These are phyloP conservation scores for Epicoccum nigrum DNA, from an alignment of 2,329 filamentous ascomycete species.

Conservation along the genomic window DNA sequence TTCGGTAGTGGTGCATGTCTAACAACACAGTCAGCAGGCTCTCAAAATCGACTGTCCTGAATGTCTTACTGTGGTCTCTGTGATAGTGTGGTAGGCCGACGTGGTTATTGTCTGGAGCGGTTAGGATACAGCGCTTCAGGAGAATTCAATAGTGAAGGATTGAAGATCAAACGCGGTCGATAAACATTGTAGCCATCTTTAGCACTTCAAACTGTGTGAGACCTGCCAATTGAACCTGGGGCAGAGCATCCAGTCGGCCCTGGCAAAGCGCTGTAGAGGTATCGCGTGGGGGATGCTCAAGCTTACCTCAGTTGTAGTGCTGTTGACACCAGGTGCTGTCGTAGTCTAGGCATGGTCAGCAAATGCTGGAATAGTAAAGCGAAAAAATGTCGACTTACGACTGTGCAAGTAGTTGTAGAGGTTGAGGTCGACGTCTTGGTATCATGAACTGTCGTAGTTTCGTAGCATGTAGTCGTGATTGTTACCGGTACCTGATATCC, in stretches of 20 bases:
- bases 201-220: too few relatives aligned
- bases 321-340: conserved; percentile 8
- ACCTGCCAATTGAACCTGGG: too few relatives aligned
- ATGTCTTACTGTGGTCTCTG: conserved; percentile 3
- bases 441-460: conserved; percentile 9
- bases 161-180: too few relatives aligned
- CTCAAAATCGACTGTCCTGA: too few relatives aligned
- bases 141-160: too few relatives aligned
- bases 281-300: too few relatives aligned
- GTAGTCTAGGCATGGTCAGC: conserved; percentile 2
- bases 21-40: too few relatives aligned
- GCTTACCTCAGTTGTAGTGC: conserved; percentile 6
- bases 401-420: conserved; percentile 14
- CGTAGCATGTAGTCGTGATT: conserved; percentile 11
- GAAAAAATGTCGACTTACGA: conserved; percentile 2
- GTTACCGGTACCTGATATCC: background rate
- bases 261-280: too few relatives aligned
- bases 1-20: conserved; percentile 11
- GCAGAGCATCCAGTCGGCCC: too few relatives aligned
- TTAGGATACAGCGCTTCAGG: background rate
- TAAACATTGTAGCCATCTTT: too few relatives aligned
- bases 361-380: background rate
- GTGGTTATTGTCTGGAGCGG: background rate
- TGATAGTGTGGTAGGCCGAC: conserved; percentile 4
- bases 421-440: conserved; percentile 7